Base-by-base conservation (phyloP, 805 yeast genomes). In the Zygoascus bituminiphila region DNA sequence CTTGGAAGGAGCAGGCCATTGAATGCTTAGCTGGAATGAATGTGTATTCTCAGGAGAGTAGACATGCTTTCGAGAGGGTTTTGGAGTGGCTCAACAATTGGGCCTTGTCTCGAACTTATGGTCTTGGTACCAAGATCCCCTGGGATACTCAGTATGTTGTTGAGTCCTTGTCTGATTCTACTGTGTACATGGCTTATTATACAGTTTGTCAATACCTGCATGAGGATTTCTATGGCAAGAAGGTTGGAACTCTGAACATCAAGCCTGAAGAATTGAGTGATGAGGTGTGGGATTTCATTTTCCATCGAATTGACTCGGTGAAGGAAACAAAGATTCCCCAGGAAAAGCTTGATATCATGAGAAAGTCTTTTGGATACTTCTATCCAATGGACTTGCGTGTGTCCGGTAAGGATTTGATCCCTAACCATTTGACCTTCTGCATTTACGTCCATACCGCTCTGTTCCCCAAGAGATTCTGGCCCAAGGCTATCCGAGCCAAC, bases 31-130 rank as follows among this genome's bases (percentile, higher is more conserved):
- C 74, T 42, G 64, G 68, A 51, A 81, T 93, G 91, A 78, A 84
- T 65, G 77, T 89, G 9, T 91, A 77, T 73, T 75, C 82, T 46
- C 73, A 81, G 44, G 98, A 89, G 71, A 86, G 94, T 38, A 77
- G 84, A 60, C 80, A 91, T 62, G 96, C 94, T 5, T 91, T 93
- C 60, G 96, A 88, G 69, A 89, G 88, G 67, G 95, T 86, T 50
- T 75, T 93, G 61, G 94, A 83, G 57, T 93, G 98, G 98, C 79
- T 93, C 62, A 86, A 84, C 72, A 89, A 88, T 74, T 93, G 98
- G 98, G 98, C 98, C 46, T 87, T 93, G 51, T 87, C 95, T 50
- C 85, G 98, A 75, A 82, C 95, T 49, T 93, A 87, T 60, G 98
- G 98, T 65, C 76, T 93, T 57, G 98, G 98, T 66, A 81, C 97